Percentiles rank a stretch among this genome's conserved stretches.
Conservation (phyloP, 495 filamentous ascomycete genomes). For the Aspergillus heteromorphus region DNA sequence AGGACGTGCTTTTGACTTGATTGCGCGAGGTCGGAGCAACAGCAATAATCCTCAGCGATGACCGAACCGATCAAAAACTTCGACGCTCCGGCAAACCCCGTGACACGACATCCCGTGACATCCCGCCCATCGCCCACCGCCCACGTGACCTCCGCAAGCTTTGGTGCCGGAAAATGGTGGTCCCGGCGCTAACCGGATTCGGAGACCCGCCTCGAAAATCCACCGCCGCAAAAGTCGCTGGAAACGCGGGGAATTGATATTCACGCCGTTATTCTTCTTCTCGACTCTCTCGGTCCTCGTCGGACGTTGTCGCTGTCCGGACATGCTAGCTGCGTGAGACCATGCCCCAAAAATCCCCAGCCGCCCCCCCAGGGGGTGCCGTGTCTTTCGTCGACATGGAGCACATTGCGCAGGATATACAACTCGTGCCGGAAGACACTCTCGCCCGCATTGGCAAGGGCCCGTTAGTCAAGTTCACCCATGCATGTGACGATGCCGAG, state of each 20-base stretch:
- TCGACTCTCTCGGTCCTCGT: slow-evolving; percentile 2
- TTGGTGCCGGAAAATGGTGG: slow-evolving; percentile 23
- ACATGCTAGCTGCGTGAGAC: slow-evolving; percentile 15
- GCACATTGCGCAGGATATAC: slow-evolving; percentile 30
- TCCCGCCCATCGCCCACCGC: too few relatives aligned
- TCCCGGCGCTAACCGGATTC: slow-evolving; percentile 25
- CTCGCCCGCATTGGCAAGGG: slow-evolving; percentile 37
- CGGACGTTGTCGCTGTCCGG: slow-evolving; percentile 7
- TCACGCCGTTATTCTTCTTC: background rate
- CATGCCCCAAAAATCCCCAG: slow-evolving; percentile 22
- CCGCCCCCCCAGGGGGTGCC: slow-evolving; percentile 7
- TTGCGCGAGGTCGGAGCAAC: background rate
- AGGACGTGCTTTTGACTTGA: too few relatives aligned
- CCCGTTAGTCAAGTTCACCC: slow-evolving; percentile 32
- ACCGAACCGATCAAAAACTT: slow-evolving; percentile 36
- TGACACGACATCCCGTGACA: too few relatives aligned
- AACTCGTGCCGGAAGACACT: slow-evolving; percentile 34
- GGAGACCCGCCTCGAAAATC: slow-evolving; percentile 26
- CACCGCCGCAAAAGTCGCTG: slow-evolving; percentile 16
- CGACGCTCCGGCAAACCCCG: too few relatives aligned
- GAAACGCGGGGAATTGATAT: slow-evolving; percentile 15
- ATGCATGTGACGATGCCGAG: slow-evolving; percentile 31
- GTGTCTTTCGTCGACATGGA: slow-evolving; percentile 26
- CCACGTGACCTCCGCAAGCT: too few relatives aligned
- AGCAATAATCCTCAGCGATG: too few relatives aligned